Evolutionary conservation across 805 yeast species (phyloP), one percentile per base, ranked within the genome.

Genomic region (Nematodospora valgi): DNA sequence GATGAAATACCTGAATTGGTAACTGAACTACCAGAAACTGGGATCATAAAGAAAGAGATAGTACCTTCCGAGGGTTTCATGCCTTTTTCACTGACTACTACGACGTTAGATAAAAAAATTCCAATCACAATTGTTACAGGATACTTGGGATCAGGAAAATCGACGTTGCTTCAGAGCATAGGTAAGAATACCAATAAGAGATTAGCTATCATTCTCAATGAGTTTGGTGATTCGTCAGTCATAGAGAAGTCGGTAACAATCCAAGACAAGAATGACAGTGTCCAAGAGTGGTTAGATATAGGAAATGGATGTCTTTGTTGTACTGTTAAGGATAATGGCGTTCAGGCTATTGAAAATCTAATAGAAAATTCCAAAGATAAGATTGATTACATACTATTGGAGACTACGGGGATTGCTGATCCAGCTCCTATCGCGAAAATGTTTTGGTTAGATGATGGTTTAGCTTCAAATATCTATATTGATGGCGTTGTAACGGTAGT

Each of bases 301-400:
- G 98, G 96, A 1, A 93, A 93, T 53, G 98, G 98, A 2, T 93
- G 98, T 58, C 68, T 93, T 25, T 93, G 98, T 55, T 93, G 98
- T 52, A 86, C 98, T 0, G 95, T 94, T 22, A 88, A 87, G 54
- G 97, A 89, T 56, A 84, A 81, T 37, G 98, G 98, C 4, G 97
- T 93, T 1, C 72, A 83, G 27, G 98, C 98, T 0, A 88, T 93
- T 35, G 98, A 93, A 56, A 76, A 86, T 38, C 72, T 93, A 47
- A 80, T 91, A 41, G 81, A 78, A 20, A 73, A 80, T 34, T 73
- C 81, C 21, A 82, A 80, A 5, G 81, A 77, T 21, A 72, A 73
- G 34, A 88, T 91, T 34, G 98, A 93, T 58, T 84, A 91, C 52
- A 88, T 93, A n/a, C 56, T 93, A 16, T 64, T 93, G 35, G 98